These are phyloP conservation scores for Eimeria mitis DNA, from an alignment of 169 alveolate genomes.

Conservation along the genomic window DNA sequence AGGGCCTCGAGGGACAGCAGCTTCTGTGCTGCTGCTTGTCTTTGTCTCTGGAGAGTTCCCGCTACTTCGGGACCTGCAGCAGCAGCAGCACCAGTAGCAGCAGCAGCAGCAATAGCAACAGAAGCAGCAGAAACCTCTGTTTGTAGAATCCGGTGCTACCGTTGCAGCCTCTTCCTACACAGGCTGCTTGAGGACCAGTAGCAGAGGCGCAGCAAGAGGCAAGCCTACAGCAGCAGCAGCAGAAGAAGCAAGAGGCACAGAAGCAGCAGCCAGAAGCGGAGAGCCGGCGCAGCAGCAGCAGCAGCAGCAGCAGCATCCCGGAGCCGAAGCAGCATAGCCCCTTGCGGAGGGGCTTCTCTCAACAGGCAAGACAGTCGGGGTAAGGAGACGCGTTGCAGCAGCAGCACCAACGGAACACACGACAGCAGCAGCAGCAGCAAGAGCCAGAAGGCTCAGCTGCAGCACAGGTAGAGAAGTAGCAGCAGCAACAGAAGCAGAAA, in stretches of 20 bases:
- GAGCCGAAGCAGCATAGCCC: neutral
- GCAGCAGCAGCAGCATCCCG: neutral
- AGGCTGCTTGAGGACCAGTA: no score
- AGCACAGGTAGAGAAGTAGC: neutral
- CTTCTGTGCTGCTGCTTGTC: neutral
- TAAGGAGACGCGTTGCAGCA: neutral
- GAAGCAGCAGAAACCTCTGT: no score
- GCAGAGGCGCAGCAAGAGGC: no score
- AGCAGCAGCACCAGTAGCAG: neutral
- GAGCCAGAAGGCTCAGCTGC: neutral
- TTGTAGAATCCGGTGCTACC: no score
- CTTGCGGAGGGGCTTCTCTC: neutral
- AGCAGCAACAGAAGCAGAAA: neutral
- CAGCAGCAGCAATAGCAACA: no score
- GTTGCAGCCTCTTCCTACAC: no score
- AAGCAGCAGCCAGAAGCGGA: no score
- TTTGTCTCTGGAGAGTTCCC: neutral
- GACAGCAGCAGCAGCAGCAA: neutral
- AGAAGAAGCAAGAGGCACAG: no score
- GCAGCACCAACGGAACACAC: neutral
- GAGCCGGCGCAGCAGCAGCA: neutral
- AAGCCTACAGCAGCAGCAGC: no score
- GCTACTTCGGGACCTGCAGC: conserved; percentile 4
- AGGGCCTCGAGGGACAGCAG: neutral
- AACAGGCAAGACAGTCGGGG: neutral